Evolutionary conservation across 768 basidiomycete genomes (phyloP), one percentile per base, ranked within the genome.

Genomic region (Boletus coccyginus): DNA sequence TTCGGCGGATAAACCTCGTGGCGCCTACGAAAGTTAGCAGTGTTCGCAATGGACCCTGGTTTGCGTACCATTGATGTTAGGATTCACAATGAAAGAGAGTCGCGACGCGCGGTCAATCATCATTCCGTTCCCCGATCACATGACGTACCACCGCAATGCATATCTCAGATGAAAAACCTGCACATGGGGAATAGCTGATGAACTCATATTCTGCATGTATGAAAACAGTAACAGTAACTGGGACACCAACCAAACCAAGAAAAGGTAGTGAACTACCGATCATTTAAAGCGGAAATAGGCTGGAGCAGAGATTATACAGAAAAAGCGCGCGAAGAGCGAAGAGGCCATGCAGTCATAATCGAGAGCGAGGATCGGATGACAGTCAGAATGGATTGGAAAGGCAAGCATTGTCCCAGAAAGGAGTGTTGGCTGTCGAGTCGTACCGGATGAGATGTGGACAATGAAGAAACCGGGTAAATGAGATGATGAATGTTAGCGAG

Each of bases 1-100:
- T 64, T 95, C 92, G 7, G 80, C 83, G 24, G 92, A 94, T 36
- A 98, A 77, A 64, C 94, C 94, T 74, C 90, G 80, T 33, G 88
- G 87, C 52, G 88, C 87, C 88, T 87, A 43, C 24, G 40, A 40
- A 43, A n/a, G 35, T 68, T 10, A 50, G 49, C 16, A 44, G 21
- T 14, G 11, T 38, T 32, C 38, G 16, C n/a, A 19, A 42, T 10
- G 19, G 40, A 17, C 12, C n/a, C 24, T 17, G 12, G n/a, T 47
- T 49, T 47, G 31, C 65, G 47, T 48, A 62, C 67, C 65, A 70
- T 68, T 13, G 48, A 14, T 57, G 56, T 55, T 33, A 21, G 27
- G 19, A 13, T 50, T 45, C 17, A 33, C 4, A 31, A 53, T n/a
- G 38, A 41, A 48, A 35, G 46, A 48, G 49, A 42, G 57, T 53